A percentile compares a stretch with the other conserved stretches of the same genome.
Evolutionary conservation across 2,329 filamentous ascomycete species (phyloP).

Genomic region (Botrytis hyacinthi): DNA sequence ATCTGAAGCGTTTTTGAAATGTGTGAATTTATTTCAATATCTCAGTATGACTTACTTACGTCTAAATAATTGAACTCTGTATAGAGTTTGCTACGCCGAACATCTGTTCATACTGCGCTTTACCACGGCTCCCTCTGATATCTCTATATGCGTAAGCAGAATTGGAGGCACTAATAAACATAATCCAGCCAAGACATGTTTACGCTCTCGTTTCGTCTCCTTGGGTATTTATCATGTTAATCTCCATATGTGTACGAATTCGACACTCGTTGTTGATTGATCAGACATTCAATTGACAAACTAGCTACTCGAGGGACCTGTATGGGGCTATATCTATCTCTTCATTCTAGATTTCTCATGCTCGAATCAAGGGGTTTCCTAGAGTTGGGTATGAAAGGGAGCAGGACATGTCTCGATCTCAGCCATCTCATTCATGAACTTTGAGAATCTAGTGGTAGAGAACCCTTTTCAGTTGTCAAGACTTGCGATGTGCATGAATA

Average conservation of each 20-base stretch:
- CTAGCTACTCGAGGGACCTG: background rate
- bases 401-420: too few relatives aligned
- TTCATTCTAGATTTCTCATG: background rate
- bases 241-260: background rate
- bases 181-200: background rate
- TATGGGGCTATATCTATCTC: background rate
- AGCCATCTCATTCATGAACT: background rate
- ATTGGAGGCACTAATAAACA: background rate
- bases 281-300: too few relatives aligned
- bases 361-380: background rate
- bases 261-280: background rate
- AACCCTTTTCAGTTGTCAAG: background rate
- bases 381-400: too few relatives aligned
- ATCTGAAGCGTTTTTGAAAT: background rate
- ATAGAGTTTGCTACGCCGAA: background rate
- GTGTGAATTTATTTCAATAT: background rate
- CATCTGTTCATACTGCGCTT: background rate
- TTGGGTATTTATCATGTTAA: background rate
- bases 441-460: background rate
- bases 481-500: background rate
- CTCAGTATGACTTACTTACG: background rate
- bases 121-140: background rate
- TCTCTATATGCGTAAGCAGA: too few relatives aligned
- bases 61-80: background rate
- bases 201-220: background rate